A percentile compares a stretch with the other conserved stretches of the same genome.
phyloP scores from a whole-genome alignment of 768 basidiomycete genomes.

The Atractiella rhizophila region DNA sequence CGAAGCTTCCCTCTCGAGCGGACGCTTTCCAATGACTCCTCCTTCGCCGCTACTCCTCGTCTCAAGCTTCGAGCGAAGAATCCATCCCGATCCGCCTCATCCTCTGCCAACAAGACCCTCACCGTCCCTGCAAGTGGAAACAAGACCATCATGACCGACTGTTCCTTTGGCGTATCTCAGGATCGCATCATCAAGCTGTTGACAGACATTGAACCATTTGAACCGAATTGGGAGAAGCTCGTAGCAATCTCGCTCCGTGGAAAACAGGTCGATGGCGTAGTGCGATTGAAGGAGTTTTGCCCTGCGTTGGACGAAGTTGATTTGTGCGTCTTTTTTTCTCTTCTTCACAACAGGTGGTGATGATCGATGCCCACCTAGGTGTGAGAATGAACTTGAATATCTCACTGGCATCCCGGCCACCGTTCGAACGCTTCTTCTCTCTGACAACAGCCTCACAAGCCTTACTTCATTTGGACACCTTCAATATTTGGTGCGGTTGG shows the following conservation, averaged over 20 bases:
- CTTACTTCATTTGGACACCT: constrained; percentile 74
- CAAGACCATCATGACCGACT: constrained; percentile 70
- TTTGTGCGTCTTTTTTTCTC: constrained; percentile 33
- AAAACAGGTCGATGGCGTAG: constrained; percentile 53
- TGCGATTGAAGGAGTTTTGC: constrained; percentile 66
- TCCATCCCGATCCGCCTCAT: neutral
- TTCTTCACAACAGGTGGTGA: constrained; percentile 8
- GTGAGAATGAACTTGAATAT: constrained; percentile 23
- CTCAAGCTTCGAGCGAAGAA: neutral
- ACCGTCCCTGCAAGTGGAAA: constrained; percentile 17
- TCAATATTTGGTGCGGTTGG: constrained; percentile 57
- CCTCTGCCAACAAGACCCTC: neutral
- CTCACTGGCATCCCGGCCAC: constrained; percentile 25
- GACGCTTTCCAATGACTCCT: neutral
- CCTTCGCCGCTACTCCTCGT: neutral
- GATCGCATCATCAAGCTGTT: constrained; percentile 74
- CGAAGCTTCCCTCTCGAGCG: neutral
- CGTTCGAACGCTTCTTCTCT: constrained; percentile 20
- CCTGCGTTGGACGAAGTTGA: constrained; percentile 22
- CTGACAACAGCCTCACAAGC: constrained; percentile 42
- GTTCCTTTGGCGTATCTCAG: constrained; percentile 82
- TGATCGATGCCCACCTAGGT: constrained; percentile 11
- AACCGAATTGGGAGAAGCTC: constrained; percentile 77
- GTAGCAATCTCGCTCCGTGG: constrained; percentile 43
- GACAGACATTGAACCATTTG: constrained; percentile 81